phyloP scores from a whole-genome alignment of 352 stramenopile species.

The Phytophthora foliorum region DNA sequence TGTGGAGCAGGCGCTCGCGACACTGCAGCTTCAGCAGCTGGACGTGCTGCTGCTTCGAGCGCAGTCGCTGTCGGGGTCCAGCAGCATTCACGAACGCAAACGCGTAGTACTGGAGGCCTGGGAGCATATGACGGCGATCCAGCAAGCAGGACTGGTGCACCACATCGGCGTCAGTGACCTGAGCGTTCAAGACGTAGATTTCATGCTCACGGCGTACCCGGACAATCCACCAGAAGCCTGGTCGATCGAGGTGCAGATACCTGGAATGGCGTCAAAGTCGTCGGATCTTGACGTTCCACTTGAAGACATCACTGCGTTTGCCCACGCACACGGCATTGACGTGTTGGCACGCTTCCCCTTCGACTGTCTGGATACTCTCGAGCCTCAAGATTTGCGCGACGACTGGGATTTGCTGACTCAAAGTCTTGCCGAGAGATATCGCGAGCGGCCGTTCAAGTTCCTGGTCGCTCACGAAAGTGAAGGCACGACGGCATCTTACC shows the following conservation, averaged over 20 bases:
- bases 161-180: slow-evolving; percentile 61
- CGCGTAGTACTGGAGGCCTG: slow-evolving; percentile 54
- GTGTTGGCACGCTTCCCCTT: slow-evolving; percentile 53
- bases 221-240: slow-evolving; percentile 32
- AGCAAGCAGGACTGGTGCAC: slow-evolving; percentile 43
- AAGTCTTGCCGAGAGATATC: slow-evolving; percentile 46
- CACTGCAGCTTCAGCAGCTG: slow-evolving; percentile 48
- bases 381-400: slow-evolving; percentile 23
- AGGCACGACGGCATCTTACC: slow-evolving; percentile 36
- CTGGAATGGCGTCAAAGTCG: not conserved
- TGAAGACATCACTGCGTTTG: slow-evolving; percentile 44
- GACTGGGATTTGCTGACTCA: slow-evolving; percentile 42
- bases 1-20: slow-evolving; percentile 42
- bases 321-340: slow-evolving; percentile 53
- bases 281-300: slow-evolving; percentile 21
- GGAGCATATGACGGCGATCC: slow-evolving; percentile 49
- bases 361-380: slow-evolving; percentile 24
- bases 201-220: slow-evolving; percentile 50
- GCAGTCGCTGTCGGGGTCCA: slow-evolving; percentile 20
- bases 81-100: slow-evolving; percentile 48
- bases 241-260: slow-evolving; percentile 29
- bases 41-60: slow-evolving; percentile 56
- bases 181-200: slow-evolving; percentile 65
- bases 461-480: slow-evolving; percentile 57
- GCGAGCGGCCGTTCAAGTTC: slow-evolving; percentile 47